Conservation (phyloP, 495 filamentous ascomycete species). For the Trichoderma virens region DNA sequence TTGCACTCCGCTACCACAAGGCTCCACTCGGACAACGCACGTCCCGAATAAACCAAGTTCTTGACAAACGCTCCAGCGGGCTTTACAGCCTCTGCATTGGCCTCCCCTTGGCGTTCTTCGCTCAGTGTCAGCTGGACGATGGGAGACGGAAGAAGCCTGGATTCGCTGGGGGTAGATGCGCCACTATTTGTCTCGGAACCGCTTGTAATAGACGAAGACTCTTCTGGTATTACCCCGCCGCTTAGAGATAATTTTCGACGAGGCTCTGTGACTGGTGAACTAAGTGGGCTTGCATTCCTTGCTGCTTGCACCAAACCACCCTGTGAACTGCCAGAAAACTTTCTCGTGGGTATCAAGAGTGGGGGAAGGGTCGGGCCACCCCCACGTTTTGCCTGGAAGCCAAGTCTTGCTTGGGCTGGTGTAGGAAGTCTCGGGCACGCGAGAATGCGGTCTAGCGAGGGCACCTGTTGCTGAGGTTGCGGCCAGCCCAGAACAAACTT, state of each 20-base stretch:
- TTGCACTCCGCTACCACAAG: slow-evolving; percentile 81
- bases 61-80: slow-evolving; percentile 31
- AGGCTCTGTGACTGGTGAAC: slow-evolving; percentile 10
- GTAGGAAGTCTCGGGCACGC: slow-evolving; percentile 69
- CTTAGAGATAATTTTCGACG: background rate
- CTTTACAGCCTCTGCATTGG: slow-evolving; percentile 11
- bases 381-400: slow-evolving; percentile 29
- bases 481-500: slow-evolving; percentile 34
- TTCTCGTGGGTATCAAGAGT: slow-evolving; percentile 35
- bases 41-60: slow-evolving; percentile 65
- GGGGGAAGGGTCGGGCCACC: slow-evolving; percentile 27
- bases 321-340: slow-evolving; percentile 34
- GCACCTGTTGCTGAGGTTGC: slow-evolving; percentile 17
- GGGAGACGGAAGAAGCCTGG: background rate
- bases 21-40: slow-evolving; percentile 88
- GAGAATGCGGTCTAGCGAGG: slow-evolving; percentile 40
- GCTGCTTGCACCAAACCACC: slow-evolving; percentile 38
- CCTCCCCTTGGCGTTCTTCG: slow-evolving; percentile 10
- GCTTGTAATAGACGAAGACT: background rate
- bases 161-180: background rate
- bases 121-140: slow-evolving; percentile 5
- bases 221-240: background rate
- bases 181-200: background rate
- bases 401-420: slow-evolving; percentile 53
- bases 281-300: slow-evolving; percentile 27